phyloP scores from a whole-genome alignment of 495 filamentous ascomycete species.

The Trichocladium uniseriatum region DNA sequence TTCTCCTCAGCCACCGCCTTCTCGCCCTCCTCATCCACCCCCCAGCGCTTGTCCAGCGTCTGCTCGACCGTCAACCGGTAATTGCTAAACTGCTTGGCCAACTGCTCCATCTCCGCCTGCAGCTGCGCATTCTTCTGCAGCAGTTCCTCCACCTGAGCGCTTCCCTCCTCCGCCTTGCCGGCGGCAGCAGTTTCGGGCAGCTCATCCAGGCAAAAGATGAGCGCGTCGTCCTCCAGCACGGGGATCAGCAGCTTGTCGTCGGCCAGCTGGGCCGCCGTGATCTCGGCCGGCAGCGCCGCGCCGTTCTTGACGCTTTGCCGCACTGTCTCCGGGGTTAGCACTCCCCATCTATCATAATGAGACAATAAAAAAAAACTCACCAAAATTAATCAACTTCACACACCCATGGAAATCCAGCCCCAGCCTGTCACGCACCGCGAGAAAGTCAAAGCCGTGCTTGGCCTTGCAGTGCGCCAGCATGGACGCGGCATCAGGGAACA shows the following conservation, averaged over 20 bases:
- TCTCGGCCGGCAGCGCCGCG: slow-evolving; percentile 44
- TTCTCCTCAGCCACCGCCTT: neutral
- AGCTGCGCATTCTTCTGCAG: slow-evolving; percentile 53
- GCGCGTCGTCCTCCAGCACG: slow-evolving; percentile 79
- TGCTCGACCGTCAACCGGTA: slow-evolving; percentile 60
- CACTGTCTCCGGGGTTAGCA: slow-evolving; percentile 20
- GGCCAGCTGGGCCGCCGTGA: slow-evolving; percentile 50
- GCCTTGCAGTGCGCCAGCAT: slow-evolving; percentile 69
- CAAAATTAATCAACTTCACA: slow-evolving; percentile 80
- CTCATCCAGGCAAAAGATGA: slow-evolving; percentile 78
- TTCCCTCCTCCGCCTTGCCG: slow-evolving; percentile 5
- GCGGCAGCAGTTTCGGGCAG: slow-evolving; percentile 40
- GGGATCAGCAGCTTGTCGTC: slow-evolving; percentile 74
- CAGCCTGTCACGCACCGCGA: slow-evolving; percentile 52
- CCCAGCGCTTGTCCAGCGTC: slow-evolving; percentile 63
- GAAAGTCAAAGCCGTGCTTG: slow-evolving; percentile 65
- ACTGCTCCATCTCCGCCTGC: slow-evolving; percentile 55
- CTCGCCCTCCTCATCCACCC: slow-evolving; percentile 31
- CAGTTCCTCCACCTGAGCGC: slow-evolving; percentile 31
- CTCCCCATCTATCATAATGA: too few relatives aligned
- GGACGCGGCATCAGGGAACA: slow-evolving; percentile 52
- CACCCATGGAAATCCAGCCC: slow-evolving; percentile 71
- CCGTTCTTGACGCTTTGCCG: slow-evolving; percentile 35
- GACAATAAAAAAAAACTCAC: slow-evolving; percentile 22
- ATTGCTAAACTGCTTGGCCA: slow-evolving; percentile 59